These are phyloP conservation scores for Kuraishia piskuri DNA, from an alignment of 805 yeast species.

Conservation along the genomic window DNA sequence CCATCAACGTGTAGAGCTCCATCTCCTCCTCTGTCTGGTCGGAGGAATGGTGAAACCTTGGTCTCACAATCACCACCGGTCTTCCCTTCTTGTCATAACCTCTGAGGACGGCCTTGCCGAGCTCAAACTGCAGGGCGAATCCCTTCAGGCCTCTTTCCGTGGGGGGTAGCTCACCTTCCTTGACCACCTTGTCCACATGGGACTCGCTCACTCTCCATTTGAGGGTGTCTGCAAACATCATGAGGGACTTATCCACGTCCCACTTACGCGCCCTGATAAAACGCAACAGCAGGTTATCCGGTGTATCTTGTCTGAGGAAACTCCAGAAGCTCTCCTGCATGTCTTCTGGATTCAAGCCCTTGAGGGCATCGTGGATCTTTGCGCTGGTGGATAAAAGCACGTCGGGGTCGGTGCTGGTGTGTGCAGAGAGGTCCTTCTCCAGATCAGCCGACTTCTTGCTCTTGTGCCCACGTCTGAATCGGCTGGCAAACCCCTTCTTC, in stretches of 20 bases:
- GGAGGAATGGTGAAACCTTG: slow-evolving; percentile 61
- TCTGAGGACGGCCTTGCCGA: slow-evolving; percentile 63
- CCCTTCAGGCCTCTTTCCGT: slow-evolving; percentile 37
- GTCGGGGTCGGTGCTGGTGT: slow-evolving; percentile 17
- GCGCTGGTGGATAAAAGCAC: slow-evolving; percentile 22
- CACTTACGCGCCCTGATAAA: slow-evolving; percentile 85
- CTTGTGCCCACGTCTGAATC: slow-evolving; percentile 17
- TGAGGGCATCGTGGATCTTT: slow-evolving; percentile 38
- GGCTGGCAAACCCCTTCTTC: slow-evolving; percentile 24
- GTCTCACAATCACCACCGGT: slow-evolving; percentile 78
- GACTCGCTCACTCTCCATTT: slow-evolving; percentile 65
- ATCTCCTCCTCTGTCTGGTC: slow-evolving; percentile 66
- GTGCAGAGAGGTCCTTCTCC: slow-evolving; percentile 12
- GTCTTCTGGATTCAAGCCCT: slow-evolving; percentile 42
- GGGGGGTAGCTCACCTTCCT: slow-evolving; percentile 63
- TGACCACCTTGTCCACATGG: slow-evolving; percentile 52
- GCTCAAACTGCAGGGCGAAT: slow-evolving; percentile 45
- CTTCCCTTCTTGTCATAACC: slow-evolving; percentile 69
- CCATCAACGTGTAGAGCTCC: slow-evolving; percentile 62
- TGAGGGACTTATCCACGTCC: slow-evolving; percentile 57
- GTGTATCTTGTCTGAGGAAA: slow-evolving; percentile 64
- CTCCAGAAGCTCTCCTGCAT: slow-evolving; percentile 47
- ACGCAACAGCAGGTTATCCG: slow-evolving; percentile 71
- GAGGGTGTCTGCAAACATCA: slow-evolving; percentile 66
- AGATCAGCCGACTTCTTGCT: slow-evolving; percentile 12